Base-by-base conservation (phyloP, 202 grass and related monocot genomes). In the Elaeis oleifera region DNA sequence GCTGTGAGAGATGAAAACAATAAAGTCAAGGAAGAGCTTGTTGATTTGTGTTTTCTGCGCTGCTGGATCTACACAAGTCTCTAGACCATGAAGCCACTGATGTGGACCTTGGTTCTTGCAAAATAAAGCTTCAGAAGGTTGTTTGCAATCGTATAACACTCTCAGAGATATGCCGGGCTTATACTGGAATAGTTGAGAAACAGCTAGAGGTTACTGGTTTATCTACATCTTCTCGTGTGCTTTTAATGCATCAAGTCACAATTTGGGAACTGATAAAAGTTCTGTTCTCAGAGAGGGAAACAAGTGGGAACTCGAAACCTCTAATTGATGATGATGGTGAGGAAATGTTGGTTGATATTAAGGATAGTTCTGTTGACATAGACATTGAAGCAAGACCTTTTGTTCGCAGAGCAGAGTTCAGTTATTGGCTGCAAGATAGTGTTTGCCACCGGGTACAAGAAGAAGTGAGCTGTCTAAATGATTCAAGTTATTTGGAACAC, bases 251-350 rank as follows among this genome's bases (percentile, higher is more conserved):
- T 65, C 83, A 90, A 72, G 78, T 91, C 32, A 69, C 82, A 23
- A 72, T 97, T 55, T 97, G 92, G 88, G 87, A 91, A 60, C 74
- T 97, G 59, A 89, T 97, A 72, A 86, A 74, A 68, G 88, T 89
- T 71, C 63, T 97, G 28, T 92, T 97, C 65, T 91, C 78, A 50
- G 82, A 89, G 54, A 83, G 77, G 51, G 77, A 75, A 58, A 55
- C 68, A 71, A 81, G 29, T 19, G 77, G 54, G 63, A 59, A 64
- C 49, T 76, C 76, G 63, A 73, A 74, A 58, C 54, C 70, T 74
- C 50, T 28, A 61, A 67, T 58, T 29, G 72, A 85, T 70, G 81
- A 90, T 76, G 92, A 83, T 64, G 63, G 75, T 65, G 87, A 83
- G 56, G 76, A 52, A 63, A 92, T 92, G 92, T 70, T 83, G 71